A percentile compares a stretch with the other conserved stretches of the same genome.
Conservation (phyloP, 495 filamentous ascomycete species). For the Apodospora peruviana region DNA sequence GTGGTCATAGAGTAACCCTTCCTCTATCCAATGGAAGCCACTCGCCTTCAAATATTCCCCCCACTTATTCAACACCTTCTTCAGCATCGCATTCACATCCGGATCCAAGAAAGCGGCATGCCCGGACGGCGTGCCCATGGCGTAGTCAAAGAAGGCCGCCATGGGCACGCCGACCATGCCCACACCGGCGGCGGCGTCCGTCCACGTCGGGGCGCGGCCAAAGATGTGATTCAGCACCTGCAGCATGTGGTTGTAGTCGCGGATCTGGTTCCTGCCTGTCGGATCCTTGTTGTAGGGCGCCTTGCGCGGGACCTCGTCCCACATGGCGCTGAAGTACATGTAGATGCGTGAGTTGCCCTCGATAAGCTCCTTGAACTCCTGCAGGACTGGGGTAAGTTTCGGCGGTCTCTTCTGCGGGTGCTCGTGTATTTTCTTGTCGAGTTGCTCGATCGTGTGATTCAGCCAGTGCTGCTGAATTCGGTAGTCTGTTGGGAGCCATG, state of each 20-base stretch:
- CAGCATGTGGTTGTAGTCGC: constrained; percentile 61
- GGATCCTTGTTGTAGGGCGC: constrained; percentile 56
- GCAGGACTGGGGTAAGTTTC: constrained; percentile 39
- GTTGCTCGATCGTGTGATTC: constrained; percentile 35
- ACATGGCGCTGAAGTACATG: constrained; percentile 58
- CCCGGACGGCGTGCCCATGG: constrained; percentile 64
- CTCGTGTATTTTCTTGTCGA: constrained; percentile 35
- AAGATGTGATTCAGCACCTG: constrained; percentile 59
- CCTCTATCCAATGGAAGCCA: background rate
- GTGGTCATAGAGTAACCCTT: background rate
- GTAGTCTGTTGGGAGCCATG: constrained; percentile 50
- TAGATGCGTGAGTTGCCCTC: constrained; percentile 40
- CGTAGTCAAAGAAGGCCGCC: constrained; percentile 65
- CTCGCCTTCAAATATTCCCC: constrained; percentile 49
- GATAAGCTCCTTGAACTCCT: constrained; percentile 45
- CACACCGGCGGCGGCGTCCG: constrained; percentile 42
- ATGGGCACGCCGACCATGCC: constrained; percentile 65
- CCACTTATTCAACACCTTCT: constrained; percentile 66
- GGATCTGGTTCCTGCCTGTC: constrained; percentile 53
- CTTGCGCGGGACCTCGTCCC: constrained; percentile 57
- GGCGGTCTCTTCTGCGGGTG: no score
- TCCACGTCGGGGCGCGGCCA: constrained; percentile 57
- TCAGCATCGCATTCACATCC: constrained; percentile 62
- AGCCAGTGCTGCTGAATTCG: constrained; percentile 48
- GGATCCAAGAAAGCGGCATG: constrained; percentile 61